Evolutionary conservation across 1,139 yeast genomes (phyloP), one percentile per base, ranked within the genome.

Genomic region (Tardiomyces blankii): DNA sequence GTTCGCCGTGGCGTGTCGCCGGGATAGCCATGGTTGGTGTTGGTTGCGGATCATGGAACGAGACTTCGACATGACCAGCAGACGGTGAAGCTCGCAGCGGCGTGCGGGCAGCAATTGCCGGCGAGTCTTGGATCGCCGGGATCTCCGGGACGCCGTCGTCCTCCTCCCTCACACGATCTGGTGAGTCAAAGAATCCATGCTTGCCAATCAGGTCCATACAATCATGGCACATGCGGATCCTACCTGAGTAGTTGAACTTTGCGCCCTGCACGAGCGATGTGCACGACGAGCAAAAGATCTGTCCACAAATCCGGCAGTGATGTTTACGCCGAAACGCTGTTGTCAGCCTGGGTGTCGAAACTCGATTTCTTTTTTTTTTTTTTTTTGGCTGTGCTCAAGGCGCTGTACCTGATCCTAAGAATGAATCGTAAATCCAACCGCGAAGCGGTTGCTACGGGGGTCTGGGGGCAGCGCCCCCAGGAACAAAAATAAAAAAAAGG

Each of bases 301-400:
- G 96, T 2, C 97, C 97, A 65, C 98, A 91, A 44, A 89, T 80
- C 44, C 98, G 70, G 59, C 98, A 91, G 63, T 91, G 98, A 61
- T 91, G 98, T 54, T 86, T 85, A 54, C 98, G 72, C 59, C 96
- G 69, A 64, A 89, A 91, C 0, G 82, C 61, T 52, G 40, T 18
- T 42, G 19, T 18, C 12, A 11, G 43, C 44, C 39, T 41, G 48
- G 28, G 16, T 4, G 25, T 18, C n/a, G n/a, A n/a, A n/a, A n/a
- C n/a, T n/a, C n/a, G n/a, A n/a, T n/a, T 19, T 11, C n/a, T n/a
- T n/a, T n/a, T n/a, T n/a, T n/a, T n/a, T n/a, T n/a, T n/a, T n/a
- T n/a, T n/a, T n/a, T n/a, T n/a, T n/a, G n/a, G n/a, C n/a, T n/a
- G n/a, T n/a, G n/a, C n/a, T n/a, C n/a, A n/a, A n/a, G n/a, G n/a